These are phyloP conservation scores for Alternaria hordeiaustralica DNA, from an alignment of 2,329 filamentous ascomycete genomes.

Conservation along the genomic window DNA sequence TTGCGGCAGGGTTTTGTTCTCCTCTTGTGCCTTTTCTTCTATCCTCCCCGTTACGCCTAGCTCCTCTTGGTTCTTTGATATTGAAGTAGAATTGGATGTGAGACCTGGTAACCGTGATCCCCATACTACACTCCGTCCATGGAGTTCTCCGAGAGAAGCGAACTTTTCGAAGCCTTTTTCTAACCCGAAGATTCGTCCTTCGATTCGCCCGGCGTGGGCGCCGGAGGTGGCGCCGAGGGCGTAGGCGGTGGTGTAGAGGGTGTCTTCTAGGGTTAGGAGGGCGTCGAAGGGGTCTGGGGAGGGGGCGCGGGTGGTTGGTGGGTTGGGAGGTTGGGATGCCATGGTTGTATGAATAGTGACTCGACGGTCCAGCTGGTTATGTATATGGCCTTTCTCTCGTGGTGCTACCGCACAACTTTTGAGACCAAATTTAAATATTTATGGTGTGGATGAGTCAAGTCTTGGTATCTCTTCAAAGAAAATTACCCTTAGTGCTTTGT, in stretches of 20 bases:
- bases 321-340: background rate
- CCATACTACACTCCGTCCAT: slow-evolving; percentile 85
- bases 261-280: slow-evolving; percentile 66
- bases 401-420: too few species aligned
- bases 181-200: slow-evolving; percentile 89
- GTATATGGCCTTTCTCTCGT: too few species aligned
- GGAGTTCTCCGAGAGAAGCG: slow-evolving; percentile 75
- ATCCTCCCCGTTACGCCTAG: too few species aligned
- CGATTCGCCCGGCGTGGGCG: slow-evolving; percentile 75
- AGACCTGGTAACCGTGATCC: slow-evolving; percentile 65
- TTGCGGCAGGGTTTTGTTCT: too few species aligned
- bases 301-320: background rate
- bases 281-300: slow-evolving; percentile 59
- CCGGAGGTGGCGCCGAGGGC: slow-evolving; percentile 77
- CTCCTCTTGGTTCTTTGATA: background rate
- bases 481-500: background rate
- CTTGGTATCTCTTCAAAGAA: too few species aligned
- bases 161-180: slow-evolving; percentile 96
- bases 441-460: too few species aligned
- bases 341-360: background rate
- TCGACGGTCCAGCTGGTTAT: too few species aligned
- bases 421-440: too few species aligned
- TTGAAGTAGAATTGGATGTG: too few species aligned
- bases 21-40: background rate
- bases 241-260: slow-evolving; percentile 85